Evolutionary conservation across 805 yeast species (phyloP).

Genomic region (Metschnikowia peoriensis): DNA sequence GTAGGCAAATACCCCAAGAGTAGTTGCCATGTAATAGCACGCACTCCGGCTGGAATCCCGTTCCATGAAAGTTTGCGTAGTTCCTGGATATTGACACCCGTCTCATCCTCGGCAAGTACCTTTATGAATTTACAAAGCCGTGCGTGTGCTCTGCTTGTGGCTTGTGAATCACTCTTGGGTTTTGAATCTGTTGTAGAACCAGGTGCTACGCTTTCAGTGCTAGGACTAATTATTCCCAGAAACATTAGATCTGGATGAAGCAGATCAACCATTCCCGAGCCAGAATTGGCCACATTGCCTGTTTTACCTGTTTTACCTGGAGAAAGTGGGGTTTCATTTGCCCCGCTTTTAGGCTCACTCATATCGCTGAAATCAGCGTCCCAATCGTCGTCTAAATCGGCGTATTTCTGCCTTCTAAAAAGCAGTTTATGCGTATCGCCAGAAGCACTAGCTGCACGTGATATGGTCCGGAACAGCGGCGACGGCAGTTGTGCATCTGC

Average conservation of each 20-base stretch:
- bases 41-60: constrained; percentile 79
- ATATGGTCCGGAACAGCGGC: not conserved
- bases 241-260: constrained; percentile 38
- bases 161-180: not conserved
- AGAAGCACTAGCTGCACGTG: constrained; percentile 8
- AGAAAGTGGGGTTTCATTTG: not conserved
- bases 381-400: constrained; percentile 91
- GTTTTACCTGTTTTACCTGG: constrained; percentile 6
- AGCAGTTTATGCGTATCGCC: constrained; percentile 7
- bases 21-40: constrained; percentile 88
- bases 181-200: no score
- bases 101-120: constrained; percentile 49
- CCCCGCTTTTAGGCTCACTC: constrained; percentile 18
- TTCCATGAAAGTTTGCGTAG: constrained; percentile 87
- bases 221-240: constrained; percentile 16
- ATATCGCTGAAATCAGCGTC: constrained; percentile 62
- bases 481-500: not conserved
- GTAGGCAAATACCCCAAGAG: constrained; percentile 88
- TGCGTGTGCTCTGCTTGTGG: constrained; percentile 51
- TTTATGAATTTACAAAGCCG: constrained; percentile 66
- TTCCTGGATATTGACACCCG: constrained; percentile 58
- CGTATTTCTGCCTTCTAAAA: constrained; percentile 34
- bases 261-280: constrained; percentile 30
- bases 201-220: constrained; percentile 12
- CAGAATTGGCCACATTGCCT: not conserved